Evolutionary conservation across 108 stramenopile genomes (phyloP), one percentile per base, ranked within the genome.

Genomic region (Skeletonema grethae): DNA sequence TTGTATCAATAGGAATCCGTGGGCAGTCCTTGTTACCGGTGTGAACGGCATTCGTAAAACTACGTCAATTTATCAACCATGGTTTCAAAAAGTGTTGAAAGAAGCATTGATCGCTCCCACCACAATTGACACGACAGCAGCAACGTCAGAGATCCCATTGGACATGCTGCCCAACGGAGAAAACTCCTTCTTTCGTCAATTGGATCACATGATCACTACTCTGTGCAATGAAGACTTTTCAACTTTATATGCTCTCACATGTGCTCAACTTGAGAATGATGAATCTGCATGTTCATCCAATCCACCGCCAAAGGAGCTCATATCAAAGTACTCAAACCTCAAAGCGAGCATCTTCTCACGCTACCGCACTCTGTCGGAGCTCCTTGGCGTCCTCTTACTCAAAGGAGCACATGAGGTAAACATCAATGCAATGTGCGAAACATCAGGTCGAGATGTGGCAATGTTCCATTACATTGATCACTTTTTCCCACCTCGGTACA

Each of bases 21-120:
- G 92, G 91, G 91, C 88, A 24, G 92, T 96, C 8, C 74, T 96
- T 7, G 95, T 96, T 29, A 96, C 95, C 7, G 95, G 95, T 8
- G 85, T 93, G 8, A 96, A 96, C 69, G 95, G 95, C 2, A 93
- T 96, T 55, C 86, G 95, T 12, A 93, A 96, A 66, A 90, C 95
- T 4, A 92, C 92, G 0, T 86, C 89, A 16, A 76, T 96, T 56
- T 89, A 96, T 73, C 88, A 93, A 68, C 87, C 89, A 20, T 93
- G 92, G 95, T 92, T 92, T 69, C 31, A 70, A 12, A 28, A 88
- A 18, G 59, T 87, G 12, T 75, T 96, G 36, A 36, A 64, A 12
- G 92, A 90, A 66, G 89, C 95, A 20, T 57, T 96, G 72, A 79
- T 84, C 4, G 18, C 50, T 53, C 87, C 89, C 28, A 61, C 28